Percentiles rank a stretch among this genome's conserved stretches.
These are phyloP conservation scores for Ustulina deusta DNA, from an alignment of 2,329 filamentous ascomycete species.

Conservation along the genomic window DNA sequence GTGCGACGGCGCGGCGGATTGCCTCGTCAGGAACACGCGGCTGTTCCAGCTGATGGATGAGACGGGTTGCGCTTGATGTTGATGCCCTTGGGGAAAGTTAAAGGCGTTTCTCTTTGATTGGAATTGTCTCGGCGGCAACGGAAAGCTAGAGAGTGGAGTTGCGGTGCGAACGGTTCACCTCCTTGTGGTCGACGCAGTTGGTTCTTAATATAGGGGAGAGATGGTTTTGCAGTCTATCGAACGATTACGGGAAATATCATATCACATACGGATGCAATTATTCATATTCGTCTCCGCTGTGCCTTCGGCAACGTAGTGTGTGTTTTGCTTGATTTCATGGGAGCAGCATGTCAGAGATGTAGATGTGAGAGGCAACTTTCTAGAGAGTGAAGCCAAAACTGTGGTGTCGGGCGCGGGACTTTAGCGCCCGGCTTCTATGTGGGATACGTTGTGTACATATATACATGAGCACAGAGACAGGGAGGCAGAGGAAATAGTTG, in stretches of 20 bases:
- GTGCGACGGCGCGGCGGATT: constrained; percentile 42
- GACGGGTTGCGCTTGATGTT: constrained; percentile 15
- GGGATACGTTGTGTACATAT: too few species aligned
- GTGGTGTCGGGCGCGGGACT: too few species aligned
- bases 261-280: neutral
- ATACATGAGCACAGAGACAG: neutral
- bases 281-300: neutral
- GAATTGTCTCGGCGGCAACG: too few species aligned
- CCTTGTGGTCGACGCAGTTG: neutral
- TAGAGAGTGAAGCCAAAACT: too few species aligned
- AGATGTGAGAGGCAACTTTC: too few species aligned
- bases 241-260: neutral
- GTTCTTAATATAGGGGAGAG: neutral
- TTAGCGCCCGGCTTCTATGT: too few species aligned
- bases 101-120: neutral
- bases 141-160: too few species aligned
- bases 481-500: neutral
- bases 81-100: neutral
- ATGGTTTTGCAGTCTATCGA: neutral
- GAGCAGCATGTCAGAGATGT: too few species aligned
- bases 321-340: too few species aligned
- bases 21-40: constrained; percentile 49
- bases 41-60: constrained; percentile 52
- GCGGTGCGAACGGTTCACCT: neutral
- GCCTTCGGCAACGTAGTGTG: too few species aligned